phyloP scores from a whole-genome alignment of 1,139 yeast species.

The Suhomyces panamericanus region DNA sequence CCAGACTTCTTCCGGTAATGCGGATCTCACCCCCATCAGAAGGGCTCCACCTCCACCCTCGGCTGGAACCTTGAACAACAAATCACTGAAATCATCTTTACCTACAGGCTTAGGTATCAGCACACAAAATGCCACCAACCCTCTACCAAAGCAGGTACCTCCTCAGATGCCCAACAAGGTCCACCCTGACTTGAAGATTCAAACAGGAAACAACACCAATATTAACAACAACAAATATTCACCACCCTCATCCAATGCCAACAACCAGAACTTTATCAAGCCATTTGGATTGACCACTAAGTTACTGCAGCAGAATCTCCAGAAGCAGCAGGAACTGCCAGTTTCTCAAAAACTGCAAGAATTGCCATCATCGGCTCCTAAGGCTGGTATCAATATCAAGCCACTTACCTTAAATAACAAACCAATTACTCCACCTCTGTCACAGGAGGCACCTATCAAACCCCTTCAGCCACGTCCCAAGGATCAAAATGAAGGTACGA shows the following conservation, averaged over 20 bases:
- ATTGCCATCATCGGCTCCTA: constrained; percentile 5
- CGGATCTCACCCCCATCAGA: constrained; percentile 48
- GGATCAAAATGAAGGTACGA: constrained; percentile 9
- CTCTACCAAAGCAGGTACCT: constrained; percentile 32
- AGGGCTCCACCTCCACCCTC: constrained; percentile 60
- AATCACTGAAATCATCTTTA: constrained; percentile 10
- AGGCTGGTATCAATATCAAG: constrained; percentile 12
- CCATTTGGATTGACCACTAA: constrained; percentile 16
- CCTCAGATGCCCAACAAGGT: constrained; percentile 34
- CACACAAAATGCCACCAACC: constrained; percentile 7
- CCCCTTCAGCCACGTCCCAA: constrained; percentile 24
- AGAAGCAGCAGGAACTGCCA: constrained; percentile 7
- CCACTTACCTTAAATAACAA: constrained; percentile 7
- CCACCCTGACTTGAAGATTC: constrained; percentile 37
- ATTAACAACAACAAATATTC: constrained; percentile 16
- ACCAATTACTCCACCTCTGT: constrained; percentile 3
- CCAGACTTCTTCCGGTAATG: neutral
- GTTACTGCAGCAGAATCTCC: constrained; percentile 11
- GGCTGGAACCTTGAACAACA: neutral
- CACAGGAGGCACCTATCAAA: constrained; percentile 19
- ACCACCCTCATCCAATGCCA: constrained; percentile 13
- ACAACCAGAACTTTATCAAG: constrained; percentile 15
- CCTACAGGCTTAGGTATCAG: constrained; percentile 29
- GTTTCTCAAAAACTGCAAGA: constrained; percentile 6
- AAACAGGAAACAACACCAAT: constrained; percentile 17